These are phyloP conservation scores for Butyriboletus loyo DNA, from an alignment of 768 basidiomycete genomes.

Conservation along the genomic window DNA sequence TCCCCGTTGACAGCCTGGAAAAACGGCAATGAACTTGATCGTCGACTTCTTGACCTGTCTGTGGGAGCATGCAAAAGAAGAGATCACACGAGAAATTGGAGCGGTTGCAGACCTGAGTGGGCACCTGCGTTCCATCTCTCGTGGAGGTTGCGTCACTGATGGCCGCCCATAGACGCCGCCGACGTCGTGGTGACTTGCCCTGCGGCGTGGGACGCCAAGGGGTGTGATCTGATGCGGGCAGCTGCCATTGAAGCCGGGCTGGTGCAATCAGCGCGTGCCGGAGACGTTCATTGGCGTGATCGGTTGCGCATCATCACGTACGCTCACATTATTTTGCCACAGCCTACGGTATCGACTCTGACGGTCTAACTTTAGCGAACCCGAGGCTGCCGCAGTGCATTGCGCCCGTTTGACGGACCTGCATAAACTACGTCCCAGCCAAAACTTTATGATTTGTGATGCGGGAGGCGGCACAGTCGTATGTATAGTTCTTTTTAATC, in stretches of 20 bases:
- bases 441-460: slow-evolving; percentile 91
- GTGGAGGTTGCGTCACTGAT: background rate
- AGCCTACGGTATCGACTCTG: background rate
- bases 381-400: slow-evolving; percentile 89
- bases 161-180: slow-evolving; percentile 56
- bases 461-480: slow-evolving; percentile 82
- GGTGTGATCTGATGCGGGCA: slow-evolving; percentile 82
- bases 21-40: slow-evolving; percentile 74
- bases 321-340: slow-evolving; percentile 11
- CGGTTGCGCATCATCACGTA: slow-evolving; percentile 80
- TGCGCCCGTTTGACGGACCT: slow-evolving; percentile 79
- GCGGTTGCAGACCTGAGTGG: slow-evolving; percentile 81
- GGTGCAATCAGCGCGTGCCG: slow-evolving; percentile 66
- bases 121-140: slow-evolving; percentile 22
- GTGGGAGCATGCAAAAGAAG: slow-evolving; percentile 85
- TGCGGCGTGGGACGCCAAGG: slow-evolving; percentile 87
- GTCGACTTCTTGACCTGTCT: slow-evolving; percentile 79
- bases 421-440: slow-evolving; percentile 73
- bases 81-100: slow-evolving; percentile 85
- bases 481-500: slow-evolving; percentile 26
- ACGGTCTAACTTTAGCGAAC: slow-evolving; percentile 41
- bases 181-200: slow-evolving; percentile 87
- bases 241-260: slow-evolving; percentile 80
- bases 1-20: slow-evolving; percentile 58
- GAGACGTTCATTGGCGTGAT: slow-evolving; percentile 75